A percentile compares a stretch with the other conserved stretches of the same genome.
Evolutionary conservation across 495 filamentous ascomycete genomes (phyloP).

Genomic region (Penicillium bovifimosum): DNA sequence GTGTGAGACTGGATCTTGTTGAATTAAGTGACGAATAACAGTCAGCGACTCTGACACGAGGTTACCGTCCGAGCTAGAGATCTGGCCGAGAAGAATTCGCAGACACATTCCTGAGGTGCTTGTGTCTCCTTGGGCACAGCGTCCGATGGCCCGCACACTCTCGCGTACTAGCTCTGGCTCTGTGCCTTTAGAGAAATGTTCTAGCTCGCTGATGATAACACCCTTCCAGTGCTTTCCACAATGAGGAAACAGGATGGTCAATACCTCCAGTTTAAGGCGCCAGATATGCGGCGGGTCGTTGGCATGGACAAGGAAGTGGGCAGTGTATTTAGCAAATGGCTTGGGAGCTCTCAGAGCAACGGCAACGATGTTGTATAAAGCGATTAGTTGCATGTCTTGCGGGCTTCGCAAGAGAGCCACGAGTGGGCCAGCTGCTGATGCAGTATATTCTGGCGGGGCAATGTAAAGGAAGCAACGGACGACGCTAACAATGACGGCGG

Average conservation of each 20-base stretch:
- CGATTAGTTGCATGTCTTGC: slow-evolving; percentile 81
- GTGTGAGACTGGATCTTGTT: slow-evolving; percentile 77
- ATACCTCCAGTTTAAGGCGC: slow-evolving; percentile 83
- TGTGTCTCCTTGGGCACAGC: slow-evolving; percentile 77
- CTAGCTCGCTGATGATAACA: slow-evolving; percentile 83
- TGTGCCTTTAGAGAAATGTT: slow-evolving; percentile 78
- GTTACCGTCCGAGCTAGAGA: slow-evolving; percentile 76
- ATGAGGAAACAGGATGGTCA: slow-evolving; percentile 85
- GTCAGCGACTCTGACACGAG: slow-evolving; percentile 87
- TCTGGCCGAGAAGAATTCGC: slow-evolving; percentile 72
- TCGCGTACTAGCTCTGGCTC: slow-evolving; percentile 77
- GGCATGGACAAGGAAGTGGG: slow-evolving; percentile 79
- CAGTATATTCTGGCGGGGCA: slow-evolving; percentile 67
- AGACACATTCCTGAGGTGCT: slow-evolving; percentile 70
- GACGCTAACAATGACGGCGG: slow-evolving; percentile 84
- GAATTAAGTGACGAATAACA: slow-evolving; percentile 91
- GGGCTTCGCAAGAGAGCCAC: slow-evolving; percentile 78
- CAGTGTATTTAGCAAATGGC: slow-evolving; percentile 74
- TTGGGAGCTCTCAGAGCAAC: slow-evolving; percentile 69
- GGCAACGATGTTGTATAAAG: slow-evolving; percentile 87
- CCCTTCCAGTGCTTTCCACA: slow-evolving; percentile 68
- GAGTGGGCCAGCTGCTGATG: slow-evolving; percentile 69
- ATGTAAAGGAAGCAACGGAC: slow-evolving; percentile 79
- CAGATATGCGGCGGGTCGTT: slow-evolving; percentile 80
- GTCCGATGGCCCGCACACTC: slow-evolving; percentile 84